Evolutionary conservation across 495 filamentous ascomycete genomes (phyloP).

Genomic region (Penicillium ochrochloron): DNA sequence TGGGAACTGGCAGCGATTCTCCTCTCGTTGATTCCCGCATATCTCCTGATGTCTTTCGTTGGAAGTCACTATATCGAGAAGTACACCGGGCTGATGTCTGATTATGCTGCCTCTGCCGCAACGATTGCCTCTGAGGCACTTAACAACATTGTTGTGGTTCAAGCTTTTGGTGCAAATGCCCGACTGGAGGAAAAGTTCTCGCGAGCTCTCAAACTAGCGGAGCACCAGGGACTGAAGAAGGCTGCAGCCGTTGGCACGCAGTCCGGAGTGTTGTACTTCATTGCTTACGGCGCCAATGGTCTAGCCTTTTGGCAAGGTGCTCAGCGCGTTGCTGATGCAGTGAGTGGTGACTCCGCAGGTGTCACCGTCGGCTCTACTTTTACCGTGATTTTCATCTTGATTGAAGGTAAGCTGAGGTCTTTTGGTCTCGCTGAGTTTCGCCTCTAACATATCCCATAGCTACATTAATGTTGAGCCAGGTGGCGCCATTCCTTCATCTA

Average conservation of each 20-base stretch:
- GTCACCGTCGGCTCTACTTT: conserved; percentile 62
- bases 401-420: conserved; percentile 55
- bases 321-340: conserved; percentile 53
- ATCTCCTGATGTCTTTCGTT: conserved; percentile 65
- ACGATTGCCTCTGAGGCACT: conserved; percentile 56
- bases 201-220: conserved; percentile 48
- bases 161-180: conserved; percentile 52
- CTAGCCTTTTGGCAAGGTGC: conserved; percentile 71
- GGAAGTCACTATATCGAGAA: conserved; percentile 65
- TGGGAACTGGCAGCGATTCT: conserved; percentile 44
- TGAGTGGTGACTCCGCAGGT: conserved; percentile 34
- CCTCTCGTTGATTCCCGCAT: conserved; percentile 65
- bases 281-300: conserved; percentile 66
- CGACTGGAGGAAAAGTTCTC: conserved; percentile 60
- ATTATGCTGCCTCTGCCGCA: conserved; percentile 53
- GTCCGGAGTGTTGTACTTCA: conserved; percentile 69
- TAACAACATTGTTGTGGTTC: conserved; percentile 52
- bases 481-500: conserved; percentile 65
- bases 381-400: conserved; percentile 67
- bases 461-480: conserved; percentile 63
- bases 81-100: conserved; percentile 56
- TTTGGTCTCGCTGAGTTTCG: neutral
- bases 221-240: conserved; percentile 57
- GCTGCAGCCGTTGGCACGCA: conserved; percentile 61
- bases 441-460: conserved; percentile 44